phyloP scores from a whole-genome alignment of 31 red algal species.

The Porphyra umbilicalis region DNA sequence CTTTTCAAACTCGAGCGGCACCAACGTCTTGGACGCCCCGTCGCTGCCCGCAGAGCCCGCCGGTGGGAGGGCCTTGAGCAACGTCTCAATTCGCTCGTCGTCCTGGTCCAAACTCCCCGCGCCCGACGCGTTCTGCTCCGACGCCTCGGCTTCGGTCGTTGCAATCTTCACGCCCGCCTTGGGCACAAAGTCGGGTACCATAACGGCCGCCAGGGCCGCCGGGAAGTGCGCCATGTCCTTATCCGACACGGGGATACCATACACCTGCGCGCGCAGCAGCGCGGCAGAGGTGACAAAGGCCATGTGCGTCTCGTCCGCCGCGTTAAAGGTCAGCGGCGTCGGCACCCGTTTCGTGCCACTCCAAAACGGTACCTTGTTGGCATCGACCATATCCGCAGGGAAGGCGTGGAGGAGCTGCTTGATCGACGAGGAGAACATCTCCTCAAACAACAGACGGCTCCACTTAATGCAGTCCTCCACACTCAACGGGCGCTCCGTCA shows the following conservation, averaged over 20 bases:
- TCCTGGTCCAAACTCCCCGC: slow-evolving; percentile 32
- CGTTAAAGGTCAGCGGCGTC: slow-evolving; percentile 72
- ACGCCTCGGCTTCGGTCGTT: slow-evolving; percentile 86
- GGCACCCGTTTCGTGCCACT: slow-evolving; percentile 91
- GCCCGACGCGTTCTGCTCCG: slow-evolving; percentile 50
- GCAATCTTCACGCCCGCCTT: slow-evolving; percentile 86
- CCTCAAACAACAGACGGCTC: slow-evolving; percentile 85
- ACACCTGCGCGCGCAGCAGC: slow-evolving; percentile 79
- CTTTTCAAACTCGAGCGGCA: slow-evolving; percentile 96
- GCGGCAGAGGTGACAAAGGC: slow-evolving; percentile 82
- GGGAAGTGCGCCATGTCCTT: neutral
- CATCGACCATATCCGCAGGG: slow-evolving; percentile 86
- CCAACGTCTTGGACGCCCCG: slow-evolving; percentile 29
- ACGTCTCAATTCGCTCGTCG: slow-evolving; percentile 62
- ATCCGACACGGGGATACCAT: slow-evolving; percentile 41
- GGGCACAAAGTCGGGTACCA: slow-evolving; percentile 89
- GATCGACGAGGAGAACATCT: slow-evolving; percentile 73
- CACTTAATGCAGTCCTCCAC: slow-evolving; percentile 89
- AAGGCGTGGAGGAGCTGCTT: slow-evolving; percentile 87
- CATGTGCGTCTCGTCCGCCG: slow-evolving; percentile 45
- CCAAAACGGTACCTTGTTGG: slow-evolving; percentile 93
- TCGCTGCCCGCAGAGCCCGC: neutral
- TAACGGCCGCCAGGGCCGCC: slow-evolving; percentile 34
- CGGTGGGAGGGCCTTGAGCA: slow-evolving; percentile 36
- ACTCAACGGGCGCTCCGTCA: slow-evolving; percentile 51